A percentile compares a stretch with the other conserved stretches of the same genome.
Evolutionary conservation across 192 early-diverging fungal species (phyloP).

Genomic region (Coemansia asiatica): DNA sequence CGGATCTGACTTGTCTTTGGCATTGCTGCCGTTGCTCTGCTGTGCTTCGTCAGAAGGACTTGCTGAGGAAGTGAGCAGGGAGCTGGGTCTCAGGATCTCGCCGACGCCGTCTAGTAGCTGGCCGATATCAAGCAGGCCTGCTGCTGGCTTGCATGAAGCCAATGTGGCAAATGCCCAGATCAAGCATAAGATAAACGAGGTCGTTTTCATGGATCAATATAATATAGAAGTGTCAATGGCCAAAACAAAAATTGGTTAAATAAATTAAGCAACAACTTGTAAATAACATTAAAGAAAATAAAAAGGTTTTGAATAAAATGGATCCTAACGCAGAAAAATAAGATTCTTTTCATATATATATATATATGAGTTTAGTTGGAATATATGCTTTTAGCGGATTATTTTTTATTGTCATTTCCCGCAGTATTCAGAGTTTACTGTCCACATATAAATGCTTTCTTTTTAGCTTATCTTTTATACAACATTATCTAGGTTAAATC

Average conservation of each 20-base stretch:
- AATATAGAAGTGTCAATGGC: not conserved
- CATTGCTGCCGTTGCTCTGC: not conserved
- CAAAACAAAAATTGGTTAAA: not conserved
- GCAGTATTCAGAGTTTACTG: not conserved
- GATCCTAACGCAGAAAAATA: too few species aligned
- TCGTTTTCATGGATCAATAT: not conserved
- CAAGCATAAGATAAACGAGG: not conserved
- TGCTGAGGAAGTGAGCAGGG: not conserved
- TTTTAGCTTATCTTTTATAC: not conserved
- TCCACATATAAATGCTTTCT: not conserved
- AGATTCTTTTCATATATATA: too few species aligned
- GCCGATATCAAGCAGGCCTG: conserved; percentile 8
- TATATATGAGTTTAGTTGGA: too few species aligned
- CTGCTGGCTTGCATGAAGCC: not conserved
- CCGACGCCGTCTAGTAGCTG: conserved; percentile 8
- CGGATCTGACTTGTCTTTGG: not conserved
- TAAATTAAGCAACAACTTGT: not conserved
- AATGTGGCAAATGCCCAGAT: not conserved
- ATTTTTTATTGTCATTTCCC: not conserved
- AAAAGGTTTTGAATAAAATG: too few species aligned
- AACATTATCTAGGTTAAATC: not conserved
- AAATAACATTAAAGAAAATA: not conserved
- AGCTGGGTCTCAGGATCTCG: not conserved
- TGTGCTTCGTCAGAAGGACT: not conserved
- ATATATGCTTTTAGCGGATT: too few species aligned